A percentile compares a stretch with the other conserved stretches of the same genome.
These are phyloP conservation scores for Rhamnella rubrinervis DNA, from an alignment of 331 rosid genomes.

Conservation along the genomic window DNA sequence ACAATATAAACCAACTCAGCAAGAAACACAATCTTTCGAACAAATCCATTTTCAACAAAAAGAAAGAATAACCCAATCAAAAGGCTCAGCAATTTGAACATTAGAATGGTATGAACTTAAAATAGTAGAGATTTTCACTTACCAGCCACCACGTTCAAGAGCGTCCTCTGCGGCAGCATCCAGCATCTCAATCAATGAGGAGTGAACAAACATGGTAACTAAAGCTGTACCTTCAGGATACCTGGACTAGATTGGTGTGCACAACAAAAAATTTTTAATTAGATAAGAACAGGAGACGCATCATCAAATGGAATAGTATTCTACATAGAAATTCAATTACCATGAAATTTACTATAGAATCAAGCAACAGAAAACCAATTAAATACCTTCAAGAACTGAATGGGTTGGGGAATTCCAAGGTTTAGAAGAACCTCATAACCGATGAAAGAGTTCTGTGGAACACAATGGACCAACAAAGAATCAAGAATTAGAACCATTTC, in stretches of 20 bases:
- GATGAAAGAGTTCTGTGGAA: conserved; percentile 81
- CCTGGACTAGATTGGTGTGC: conserved; percentile 86
- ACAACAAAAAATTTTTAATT: conserved; percentile 45
- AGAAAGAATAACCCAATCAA: too few species aligned
- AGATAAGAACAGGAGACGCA: conserved; percentile 32
- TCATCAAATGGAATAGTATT: conserved; percentile 10
- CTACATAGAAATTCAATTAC: not conserved
- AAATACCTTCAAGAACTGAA: conserved; percentile 95
- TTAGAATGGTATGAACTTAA: conserved; percentile 2
- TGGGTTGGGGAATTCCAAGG: conserved; percentile 93
- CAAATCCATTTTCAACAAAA: too few species aligned
- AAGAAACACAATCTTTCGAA: too few species aligned
- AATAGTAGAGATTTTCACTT: conserved; percentile 24
- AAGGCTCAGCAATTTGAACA: not conserved
- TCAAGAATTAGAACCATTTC: conserved; percentile 5
- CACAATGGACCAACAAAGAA: conserved; percentile 9
- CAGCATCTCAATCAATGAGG: conserved; percentile 88
- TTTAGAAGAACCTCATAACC: conserved; percentile 74
- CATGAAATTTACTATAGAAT: conserved; percentile 20
- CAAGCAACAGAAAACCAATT: conserved; percentile 33
- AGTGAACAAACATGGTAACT: conserved; percentile 79
- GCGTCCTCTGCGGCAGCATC: conserved; percentile 93
- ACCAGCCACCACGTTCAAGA: conserved; percentile 89
- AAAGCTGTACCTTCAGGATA: conserved; percentile 93
- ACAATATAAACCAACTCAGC: too few species aligned